Base-by-base conservation (phyloP, 768 basidiomycete genomes). In the Galerina sulciceps region DNA sequence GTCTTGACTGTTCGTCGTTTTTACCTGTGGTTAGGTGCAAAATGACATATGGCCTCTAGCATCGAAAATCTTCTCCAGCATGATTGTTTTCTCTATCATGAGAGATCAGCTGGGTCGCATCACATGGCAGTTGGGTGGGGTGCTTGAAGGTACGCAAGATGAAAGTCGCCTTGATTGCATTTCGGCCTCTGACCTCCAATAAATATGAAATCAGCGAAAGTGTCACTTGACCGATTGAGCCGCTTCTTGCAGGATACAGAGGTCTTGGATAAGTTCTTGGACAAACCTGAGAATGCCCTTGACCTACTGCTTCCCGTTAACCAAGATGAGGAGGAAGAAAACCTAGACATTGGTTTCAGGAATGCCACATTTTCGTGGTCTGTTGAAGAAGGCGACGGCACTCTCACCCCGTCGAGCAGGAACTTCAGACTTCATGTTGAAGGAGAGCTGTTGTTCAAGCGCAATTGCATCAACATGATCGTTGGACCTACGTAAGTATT, bases 71-170 rank as follows among this genome's bases (percentile, higher is more conserved):
- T 83, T 83, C 67, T 79, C 80, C 8, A 81, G 79, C 48, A 81
- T 85, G 73, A 65, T 80, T 53, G 86, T 90, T 20, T 91, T 91
- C 65, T 81, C 85, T 40, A 76, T 85, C 57, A 69, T 91, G 26
- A 78, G 84, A 35, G 75, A 77, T 3, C 82, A 85, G 53, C 66
- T 87, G 26, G 71, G 73, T 69, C 77, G 73, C 64, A 65, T 72
- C 0, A 69, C 75, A 11, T 69, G 66, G 49, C 62, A 67, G 17
- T 55, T 73, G 20, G 70, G 67, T 3, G 50, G 41, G 4, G 35
- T 64, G 10, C 60, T 69, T 20, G 68, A 73, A 70, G 84, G 81
- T 57, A 31, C 8, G 26, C 26, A 20, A 53, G 26, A 43, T 0
- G 5, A n/a, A 11, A 22, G 2, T 8, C 37, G 26, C 20, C 22